phyloP scores from a whole-genome alignment of 345 rosid genomes.

The Citrus trifoliata region DNA sequence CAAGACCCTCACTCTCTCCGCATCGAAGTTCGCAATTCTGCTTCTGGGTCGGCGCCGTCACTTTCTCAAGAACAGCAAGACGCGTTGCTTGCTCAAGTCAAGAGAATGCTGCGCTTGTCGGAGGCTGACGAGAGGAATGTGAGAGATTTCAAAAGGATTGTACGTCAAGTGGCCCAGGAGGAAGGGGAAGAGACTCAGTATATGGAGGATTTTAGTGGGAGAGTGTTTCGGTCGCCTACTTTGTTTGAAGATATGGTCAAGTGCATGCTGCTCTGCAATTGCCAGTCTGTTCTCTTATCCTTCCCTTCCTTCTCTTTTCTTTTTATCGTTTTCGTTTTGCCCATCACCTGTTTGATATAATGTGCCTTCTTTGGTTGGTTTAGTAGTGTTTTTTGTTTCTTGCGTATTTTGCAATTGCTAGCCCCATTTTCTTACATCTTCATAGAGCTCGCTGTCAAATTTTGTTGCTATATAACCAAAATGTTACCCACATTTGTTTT shows the following conservation, averaged over 20 bases:
- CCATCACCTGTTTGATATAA: neutral
- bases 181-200: neutral
- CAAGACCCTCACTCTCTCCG: slow-evolving; percentile 21
- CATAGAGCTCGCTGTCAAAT: too few relatives aligned
- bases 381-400: too few relatives aligned
- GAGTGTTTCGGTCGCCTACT: slow-evolving; percentile 57
- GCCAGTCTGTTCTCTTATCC: slow-evolving; percentile 21
- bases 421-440: too few relatives aligned
- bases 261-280: too few relatives aligned
- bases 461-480: too few relatives aligned
- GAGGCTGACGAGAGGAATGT: slow-evolving; percentile 31
- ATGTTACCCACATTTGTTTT: too few relatives aligned
- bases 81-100: slow-evolving; percentile 36
- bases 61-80: slow-evolving; percentile 25
- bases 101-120: slow-evolving; percentile 48
- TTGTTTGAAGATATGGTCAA: slow-evolving; percentile 32
- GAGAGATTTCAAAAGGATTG: slow-evolving; percentile 27
- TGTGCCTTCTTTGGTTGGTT: neutral
- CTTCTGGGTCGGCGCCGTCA: neutral
- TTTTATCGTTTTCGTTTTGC: neutral
- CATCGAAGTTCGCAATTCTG: slow-evolving; percentile 17
- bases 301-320: too few relatives aligned
- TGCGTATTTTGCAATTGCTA: too few relatives aligned
- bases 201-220: slow-evolving; percentile 35
- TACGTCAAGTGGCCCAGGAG: neutral